Conservation (phyloP, 1,284 basidiomycete species). For the Cutaneotrichosporon mucoides region DNA sequence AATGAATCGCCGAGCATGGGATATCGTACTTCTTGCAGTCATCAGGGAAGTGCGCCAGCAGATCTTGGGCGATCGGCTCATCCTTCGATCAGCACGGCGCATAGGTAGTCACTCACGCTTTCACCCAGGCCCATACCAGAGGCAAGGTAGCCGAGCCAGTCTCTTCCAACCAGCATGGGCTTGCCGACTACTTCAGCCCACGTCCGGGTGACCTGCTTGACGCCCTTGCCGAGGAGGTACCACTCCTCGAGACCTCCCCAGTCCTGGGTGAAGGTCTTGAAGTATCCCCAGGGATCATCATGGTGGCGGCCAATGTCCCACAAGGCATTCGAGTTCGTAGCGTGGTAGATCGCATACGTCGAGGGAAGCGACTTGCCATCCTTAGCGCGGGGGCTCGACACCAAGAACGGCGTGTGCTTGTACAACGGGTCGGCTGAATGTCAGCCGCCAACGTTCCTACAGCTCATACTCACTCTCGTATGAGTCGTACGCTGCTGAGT, state of each 20-base stretch:
- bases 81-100: constrained; percentile 23
- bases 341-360: constrained; percentile 48
- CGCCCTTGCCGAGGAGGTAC: constrained; percentile 44
- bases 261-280: constrained; percentile 48
- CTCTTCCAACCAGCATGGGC: constrained; percentile 46
- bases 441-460: not conserved
- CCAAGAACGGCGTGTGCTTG: constrained; percentile 52
- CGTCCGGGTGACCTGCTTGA: constrained; percentile 39
- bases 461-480: constrained; percentile 26
- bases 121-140: constrained; percentile 50
- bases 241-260: constrained; percentile 50
- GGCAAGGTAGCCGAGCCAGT: constrained; percentile 50
- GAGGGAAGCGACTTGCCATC: constrained; percentile 29
- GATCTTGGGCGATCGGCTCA: constrained; percentile 48
- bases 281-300: constrained; percentile 50
- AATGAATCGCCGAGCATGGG: constrained; percentile 47
- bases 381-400: constrained; percentile 34
- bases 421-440: constrained; percentile 46
- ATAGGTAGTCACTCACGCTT: constrained; percentile 22
- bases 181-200: constrained; percentile 46
- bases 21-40: constrained; percentile 49
- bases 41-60: constrained; percentile 48
- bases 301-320: constrained; percentile 49
- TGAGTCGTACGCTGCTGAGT: constrained; percentile 50
- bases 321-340: constrained; percentile 45